Base-by-base conservation (phyloP, 2,329 filamentous ascomycete species). In the Botryotinia calthae region DNA sequence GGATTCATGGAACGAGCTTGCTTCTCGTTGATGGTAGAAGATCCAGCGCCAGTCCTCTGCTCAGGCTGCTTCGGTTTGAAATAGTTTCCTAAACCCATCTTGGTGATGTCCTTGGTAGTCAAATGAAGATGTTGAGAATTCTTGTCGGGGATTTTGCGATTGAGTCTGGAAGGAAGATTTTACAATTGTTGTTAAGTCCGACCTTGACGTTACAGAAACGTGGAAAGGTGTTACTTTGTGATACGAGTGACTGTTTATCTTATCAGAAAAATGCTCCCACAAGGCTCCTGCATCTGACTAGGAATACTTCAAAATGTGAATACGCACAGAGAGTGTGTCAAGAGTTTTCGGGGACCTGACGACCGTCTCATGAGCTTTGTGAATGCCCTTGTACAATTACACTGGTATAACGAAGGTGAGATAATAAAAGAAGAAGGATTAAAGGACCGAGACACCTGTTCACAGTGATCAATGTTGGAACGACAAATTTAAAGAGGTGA, bases 21-120 rank as follows among this genome's bases (percentile, higher is more conserved):
- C 83, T 84, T 84, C 72, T 84, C 83, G 63, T 86, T 83, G 82
- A 87, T 89, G 84, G 14, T 54, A 59, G 44, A 37, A 31, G 58
- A n/a, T 12, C 37, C 22, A 79, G 34, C 76, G 74, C 22, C 75
- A 28, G 72, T 56, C 16, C 61, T 22, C 31, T 74, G 73, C 66
- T 80, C 79, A 28, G 82, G 82, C 83, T 84, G 84, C 72, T 84
- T 84, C 62, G 86, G 83, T 82, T 88, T 90, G 84, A 91, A 90
- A 78, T 91, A 91, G 79, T 82, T 87, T 67, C 84, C 85, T 74
- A 91, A 78, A 74, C 89, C 89, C 90, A 91, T 91, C 61, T 73
- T 82, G 78, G 51, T 73, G 74, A 70, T 77, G 20, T 77, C 75
- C 37, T 76, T 75, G 65, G 18, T 42, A 34, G 54, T 18, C n/a